Conservation (phyloP, 179 eudicot genomes). For the Beta lomatogona region DNA sequence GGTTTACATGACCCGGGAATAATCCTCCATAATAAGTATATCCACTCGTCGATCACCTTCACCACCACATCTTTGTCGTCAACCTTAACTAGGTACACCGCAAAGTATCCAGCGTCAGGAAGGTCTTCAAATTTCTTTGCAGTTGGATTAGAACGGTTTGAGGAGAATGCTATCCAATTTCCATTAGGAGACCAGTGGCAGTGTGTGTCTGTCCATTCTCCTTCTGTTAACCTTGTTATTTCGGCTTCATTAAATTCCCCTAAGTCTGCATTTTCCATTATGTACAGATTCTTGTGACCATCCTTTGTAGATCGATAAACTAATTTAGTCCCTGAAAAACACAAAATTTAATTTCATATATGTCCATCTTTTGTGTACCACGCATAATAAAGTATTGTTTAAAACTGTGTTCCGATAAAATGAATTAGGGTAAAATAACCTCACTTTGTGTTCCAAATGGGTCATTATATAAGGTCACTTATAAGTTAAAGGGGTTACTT, state of each 20-base stretch:
- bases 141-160: constrained; percentile 16
- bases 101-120: constrained; percentile 31
- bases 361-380: no score
- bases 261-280: constrained; percentile 16
- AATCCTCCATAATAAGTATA: neutral
- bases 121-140: neutral
- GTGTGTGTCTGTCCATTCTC: constrained; percentile 36
- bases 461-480: no score
- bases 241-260: constrained; percentile 15
- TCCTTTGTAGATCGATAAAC: constrained; percentile 25
- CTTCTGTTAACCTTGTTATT: constrained; percentile 27
- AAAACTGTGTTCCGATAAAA: no score
- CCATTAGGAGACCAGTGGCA: constrained; percentile 31
- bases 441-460: no score
- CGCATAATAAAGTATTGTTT: no score
- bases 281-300: constrained; percentile 26
- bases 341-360: no score
- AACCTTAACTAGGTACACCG: constrained; percentile 18
- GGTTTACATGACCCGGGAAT: neutral
- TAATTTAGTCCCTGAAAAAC: constrained; percentile 14
- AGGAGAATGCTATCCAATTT: constrained; percentile 33
- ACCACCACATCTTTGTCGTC: constrained; percentile 14
- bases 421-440: no score
- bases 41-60: constrained; percentile 21
- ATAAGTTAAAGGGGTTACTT: no score